These are phyloP conservation scores for Hansfordia pulvinata DNA, from an alignment of 2,329 filamentous ascomycete genomes.

Conservation along the genomic window DNA sequence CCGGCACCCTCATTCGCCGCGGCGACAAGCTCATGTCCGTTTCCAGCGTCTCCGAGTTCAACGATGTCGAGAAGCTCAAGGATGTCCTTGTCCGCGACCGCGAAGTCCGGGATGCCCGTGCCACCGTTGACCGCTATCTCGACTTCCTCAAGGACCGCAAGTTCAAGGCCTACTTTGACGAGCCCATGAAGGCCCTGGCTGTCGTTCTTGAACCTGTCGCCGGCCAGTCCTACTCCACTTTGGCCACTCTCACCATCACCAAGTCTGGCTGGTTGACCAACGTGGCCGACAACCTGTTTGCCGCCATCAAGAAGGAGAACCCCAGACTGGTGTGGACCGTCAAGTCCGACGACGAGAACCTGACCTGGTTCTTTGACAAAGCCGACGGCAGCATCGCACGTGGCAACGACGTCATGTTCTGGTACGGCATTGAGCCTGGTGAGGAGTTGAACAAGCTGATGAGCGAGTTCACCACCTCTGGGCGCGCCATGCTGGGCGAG, in stretches of 20 bases:
- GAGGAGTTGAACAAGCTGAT: constrained; percentile 75
- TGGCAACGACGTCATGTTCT: constrained; percentile 85
- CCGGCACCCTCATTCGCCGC: constrained; percentile 81
- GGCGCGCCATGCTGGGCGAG: constrained; percentile 77
- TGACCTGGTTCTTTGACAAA: constrained; percentile 98
- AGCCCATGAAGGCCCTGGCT: constrained; percentile 82
- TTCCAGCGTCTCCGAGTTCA: constrained; percentile 58
- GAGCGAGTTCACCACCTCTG: constrained; percentile 71
- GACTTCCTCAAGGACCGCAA: constrained; percentile 61
- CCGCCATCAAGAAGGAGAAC: constrained; percentile 85
- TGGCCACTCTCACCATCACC: constrained; percentile 84
- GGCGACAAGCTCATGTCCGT: constrained; percentile 79
- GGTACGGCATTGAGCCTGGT: constrained; percentile 77
- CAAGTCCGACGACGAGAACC: constrained; percentile 86
- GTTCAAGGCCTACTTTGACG: constrained; percentile 92
- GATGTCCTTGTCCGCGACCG: constrained; percentile 70
- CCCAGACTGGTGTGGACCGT: constrained; percentile 93
- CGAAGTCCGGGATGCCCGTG: constrained; percentile 66
- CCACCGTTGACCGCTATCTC: constrained; percentile 78
- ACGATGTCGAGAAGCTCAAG: constrained; percentile 66
- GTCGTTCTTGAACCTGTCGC: constrained; percentile 67
- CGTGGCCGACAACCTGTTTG: constrained; percentile 88
- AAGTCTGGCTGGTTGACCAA: constrained; percentile 93
- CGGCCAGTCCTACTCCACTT: constrained; percentile 58
- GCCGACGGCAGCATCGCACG: constrained; percentile 81